Conservation (phyloP, 2,329 filamentous ascomycete genomes). For the Zasmidium citrigriseum region DNA sequence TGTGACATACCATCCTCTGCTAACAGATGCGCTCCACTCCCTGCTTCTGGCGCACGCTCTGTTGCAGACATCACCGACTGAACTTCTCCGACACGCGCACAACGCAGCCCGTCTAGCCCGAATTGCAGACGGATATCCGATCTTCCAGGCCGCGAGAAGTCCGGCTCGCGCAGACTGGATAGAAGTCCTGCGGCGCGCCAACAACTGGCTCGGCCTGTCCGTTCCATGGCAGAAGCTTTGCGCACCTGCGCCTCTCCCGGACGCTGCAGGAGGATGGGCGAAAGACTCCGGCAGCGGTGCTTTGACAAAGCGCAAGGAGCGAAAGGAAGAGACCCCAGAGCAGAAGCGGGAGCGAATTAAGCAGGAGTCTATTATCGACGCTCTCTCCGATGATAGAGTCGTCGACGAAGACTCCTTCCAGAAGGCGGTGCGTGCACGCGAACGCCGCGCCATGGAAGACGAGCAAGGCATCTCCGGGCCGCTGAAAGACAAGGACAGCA, state of each 20-base stretch:
- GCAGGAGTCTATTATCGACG: slow-evolving; percentile 67
- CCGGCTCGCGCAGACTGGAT: slow-evolving; percentile 79
- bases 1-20: slow-evolving; percentile 77
- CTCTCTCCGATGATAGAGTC: slow-evolving; percentile 67
- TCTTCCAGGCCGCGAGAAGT: slow-evolving; percentile 72
- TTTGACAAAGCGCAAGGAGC: slow-evolving; percentile 24
- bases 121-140: slow-evolving; percentile 75
- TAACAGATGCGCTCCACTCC: slow-evolving; percentile 76
- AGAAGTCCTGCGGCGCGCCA: slow-evolving; percentile 67
- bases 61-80: slow-evolving; percentile 74
- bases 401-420: slow-evolving; percentile 67
- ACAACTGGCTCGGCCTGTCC: slow-evolving; percentile 69
- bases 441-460: slow-evolving; percentile 58
- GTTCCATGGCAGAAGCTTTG: slow-evolving; percentile 73
- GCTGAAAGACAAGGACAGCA: slow-evolving; percentile 30
- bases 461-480: slow-evolving; percentile 48
- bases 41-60: slow-evolving; percentile 78
- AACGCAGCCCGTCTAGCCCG: slow-evolving; percentile 76
- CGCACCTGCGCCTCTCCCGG: slow-evolving; percentile 45
- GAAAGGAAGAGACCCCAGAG: slow-evolving; percentile 47
- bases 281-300: slow-evolving; percentile 26
- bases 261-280: slow-evolving; percentile 36
- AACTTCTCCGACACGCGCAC: slow-evolving; percentile 76
- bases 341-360: slow-evolving; percentile 62
- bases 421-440: slow-evolving; percentile 62